Evolutionary conservation across 176 grass and related monocot genomes (phyloP), one percentile per base, ranked within the genome.

Genomic region (Bolboschoenus planiculmis): DNA sequence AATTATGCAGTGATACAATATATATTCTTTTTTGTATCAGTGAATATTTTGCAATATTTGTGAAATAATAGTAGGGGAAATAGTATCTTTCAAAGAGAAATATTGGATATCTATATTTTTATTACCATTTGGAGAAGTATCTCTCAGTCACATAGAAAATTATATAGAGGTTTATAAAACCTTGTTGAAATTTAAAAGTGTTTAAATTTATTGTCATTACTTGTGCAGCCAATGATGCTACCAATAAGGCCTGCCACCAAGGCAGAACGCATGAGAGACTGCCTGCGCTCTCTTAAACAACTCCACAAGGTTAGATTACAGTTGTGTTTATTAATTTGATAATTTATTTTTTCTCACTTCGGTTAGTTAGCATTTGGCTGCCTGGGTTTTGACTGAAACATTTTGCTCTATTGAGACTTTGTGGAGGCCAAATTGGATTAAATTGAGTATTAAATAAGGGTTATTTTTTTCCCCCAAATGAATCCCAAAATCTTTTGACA

Each of bases 221-320:
- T 53, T 64, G 29, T 63, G 87, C 65, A 93, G 23, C 87, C 92
- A 89, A 95, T 85, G 63, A 86, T 87, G 78, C 82, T 99, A 75
- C 96, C 96, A 84, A 50, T 99, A 26, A 95, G 90, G 83, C 93
- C 93, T 48, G 96, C 91, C 13, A 95, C 91, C 79, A 99, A 99
- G 62, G 83, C 89, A 54, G 96, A 99, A 31, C 85, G 58, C 8
- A 95, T 99, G 96, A 99, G 96, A 85, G 91, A 99, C 85, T 99
- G 93, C 51, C 85, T 99, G 79, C 83, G 96, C 20, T 87, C 92
- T 85, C 89, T 99, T 48, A 99, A 95, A 87, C 92, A 93, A 81
- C 91, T 88, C 51, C 92, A 95, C 78, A 99, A 93, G 91, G 94
- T 97, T 92, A 0, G 40, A 0, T 61, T 0, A 29, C 14, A 20